These are phyloP conservation scores for Beauveria sp. DNA, from an alignment of 2,329 filamentous ascomycete genomes.

Conservation along the genomic window DNA sequence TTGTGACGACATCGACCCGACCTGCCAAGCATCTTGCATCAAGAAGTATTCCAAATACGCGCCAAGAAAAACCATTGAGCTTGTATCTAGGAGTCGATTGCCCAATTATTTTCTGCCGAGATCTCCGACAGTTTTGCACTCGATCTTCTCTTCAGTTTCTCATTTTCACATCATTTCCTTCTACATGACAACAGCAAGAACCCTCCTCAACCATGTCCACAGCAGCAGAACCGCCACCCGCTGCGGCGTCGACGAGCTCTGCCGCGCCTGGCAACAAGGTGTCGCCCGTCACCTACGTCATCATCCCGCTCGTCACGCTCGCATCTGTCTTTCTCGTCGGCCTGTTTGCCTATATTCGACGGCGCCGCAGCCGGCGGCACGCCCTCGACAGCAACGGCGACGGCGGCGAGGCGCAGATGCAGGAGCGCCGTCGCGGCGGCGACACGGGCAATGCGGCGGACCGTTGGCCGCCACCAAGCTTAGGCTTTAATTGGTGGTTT, in stretches of 20 bases:
- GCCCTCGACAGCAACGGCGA: not conserved
- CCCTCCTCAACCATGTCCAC: not conserved
- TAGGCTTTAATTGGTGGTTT: constrained; percentile 12
- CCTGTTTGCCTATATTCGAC: constrained; percentile 36
- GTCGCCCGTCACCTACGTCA: constrained; percentile 50
- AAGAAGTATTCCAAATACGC: not conserved
- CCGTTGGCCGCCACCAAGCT: not conserved
- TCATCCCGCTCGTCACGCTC: constrained; percentile 40
- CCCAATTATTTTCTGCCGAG: too few species aligned
- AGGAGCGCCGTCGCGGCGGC: constrained; percentile 1
- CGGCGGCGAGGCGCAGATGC: constrained; percentile 6
- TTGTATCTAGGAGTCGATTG: too few species aligned
- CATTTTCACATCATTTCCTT: not conserved
- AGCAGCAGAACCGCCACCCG: constrained; percentile 1
- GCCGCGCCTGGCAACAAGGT: not conserved
- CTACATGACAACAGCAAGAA: not conserved
- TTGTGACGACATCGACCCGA: constrained; percentile 6
- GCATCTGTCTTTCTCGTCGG: constrained; percentile 31
- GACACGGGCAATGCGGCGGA: not conserved
- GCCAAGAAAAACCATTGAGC: not conserved
- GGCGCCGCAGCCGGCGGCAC: constrained; percentile 24
- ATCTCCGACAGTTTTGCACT: not conserved
- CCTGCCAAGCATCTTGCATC: not conserved
- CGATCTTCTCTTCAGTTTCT: not conserved
- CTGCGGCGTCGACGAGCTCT: not conserved